phyloP scores from a whole-genome alignment of 2,329 filamentous ascomycete species.

The Colletotrichum cereale region DNA sequence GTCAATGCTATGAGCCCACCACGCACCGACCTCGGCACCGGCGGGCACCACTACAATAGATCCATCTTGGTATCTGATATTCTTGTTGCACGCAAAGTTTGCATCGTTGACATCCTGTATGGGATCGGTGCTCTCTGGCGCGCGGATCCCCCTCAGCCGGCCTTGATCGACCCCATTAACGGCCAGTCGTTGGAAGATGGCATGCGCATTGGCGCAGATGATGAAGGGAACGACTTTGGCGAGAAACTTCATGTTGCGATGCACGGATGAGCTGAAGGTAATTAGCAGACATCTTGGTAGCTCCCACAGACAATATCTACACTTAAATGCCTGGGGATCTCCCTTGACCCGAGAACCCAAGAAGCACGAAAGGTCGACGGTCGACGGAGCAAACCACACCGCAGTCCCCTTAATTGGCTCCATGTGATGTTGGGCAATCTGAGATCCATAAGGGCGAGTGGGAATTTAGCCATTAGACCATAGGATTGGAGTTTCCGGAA shows the following conservation, averaged over 20 bases:
- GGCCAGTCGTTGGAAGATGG: constrained; percentile 32
- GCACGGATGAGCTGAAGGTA: not conserved
- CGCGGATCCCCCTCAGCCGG: constrained; percentile 19
- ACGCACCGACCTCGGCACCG: constrained; percentile 60
- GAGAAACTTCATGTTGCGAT: constrained; percentile 21
- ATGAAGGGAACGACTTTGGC: constrained; percentile 50
- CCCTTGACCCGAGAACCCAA: not conserved
- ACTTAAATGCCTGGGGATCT: not conserved
- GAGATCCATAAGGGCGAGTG: not conserved
- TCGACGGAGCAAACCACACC: too few species aligned
- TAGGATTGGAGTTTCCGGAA: not conserved
- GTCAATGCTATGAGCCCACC: constrained; percentile 63
- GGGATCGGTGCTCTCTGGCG: constrained; percentile 40
- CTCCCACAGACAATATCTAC: not conserved
- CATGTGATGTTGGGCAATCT: not conserved
- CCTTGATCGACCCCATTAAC: constrained; percentile 22
- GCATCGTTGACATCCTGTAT: constrained; percentile 59
- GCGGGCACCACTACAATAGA: constrained; percentile 59
- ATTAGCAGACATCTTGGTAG: not conserved
- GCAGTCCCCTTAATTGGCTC: not conserved
- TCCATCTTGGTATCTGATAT: constrained; percentile 49
- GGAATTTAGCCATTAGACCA: not conserved
- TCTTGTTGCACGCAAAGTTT: constrained; percentile 60
- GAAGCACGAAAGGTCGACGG: not conserved
- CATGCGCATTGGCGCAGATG: constrained; percentile 57